Base-by-base conservation (phyloP, 495 filamentous ascomycete genomes). In the Acidomyces sp. region DNA sequence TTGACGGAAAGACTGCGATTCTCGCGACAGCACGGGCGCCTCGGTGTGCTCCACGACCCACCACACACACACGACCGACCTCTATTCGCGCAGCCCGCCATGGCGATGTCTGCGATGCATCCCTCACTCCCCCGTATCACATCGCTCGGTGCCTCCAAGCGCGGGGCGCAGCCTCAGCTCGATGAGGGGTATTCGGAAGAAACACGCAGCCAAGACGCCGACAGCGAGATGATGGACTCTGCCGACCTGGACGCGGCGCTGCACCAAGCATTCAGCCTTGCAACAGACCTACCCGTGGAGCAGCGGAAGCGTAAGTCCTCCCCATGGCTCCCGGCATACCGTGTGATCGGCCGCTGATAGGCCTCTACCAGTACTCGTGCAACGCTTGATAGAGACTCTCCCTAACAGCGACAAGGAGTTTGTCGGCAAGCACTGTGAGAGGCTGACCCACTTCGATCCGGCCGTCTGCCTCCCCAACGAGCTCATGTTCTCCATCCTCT, bases 361-460 rank as follows among this genome's bases (percentile, higher is more conserved):
- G 31, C n/a, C 35, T 16, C 27, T 20, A 10, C 16, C n/a, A 56
- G 75, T 71, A 47, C 65, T 80, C 29, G 69, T 69, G 19, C 75
- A 79, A 64, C 60, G 68, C 3, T 63, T 92, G 17, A 64, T 93
- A 25, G 72, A 74, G 44, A 75, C 78, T 34, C 67, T 94, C 4
- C 78, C 77, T 15, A 86, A 82, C 15, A 77, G 76, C 23, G 71
- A 75, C 10, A 75, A 93, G 36, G 75, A 78, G 12, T 68, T 74
- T n/a, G 74, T 94, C 16, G 83, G 90, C 18, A 77, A 82, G 29
- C 68, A 71, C 29, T 64, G 93, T 13, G 75, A 78, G 33, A 82
- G 79, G 6, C 72, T 83, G 4, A 77, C 93, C 18, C 85, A 95
- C 59, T 84, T 94, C 62, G 85, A 97, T 61, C 93, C 93, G 32